These are phyloP conservation scores for Moricandia moricandioides DNA, from an alignment of 345 rosid genomes.

Conservation along the genomic window DNA sequence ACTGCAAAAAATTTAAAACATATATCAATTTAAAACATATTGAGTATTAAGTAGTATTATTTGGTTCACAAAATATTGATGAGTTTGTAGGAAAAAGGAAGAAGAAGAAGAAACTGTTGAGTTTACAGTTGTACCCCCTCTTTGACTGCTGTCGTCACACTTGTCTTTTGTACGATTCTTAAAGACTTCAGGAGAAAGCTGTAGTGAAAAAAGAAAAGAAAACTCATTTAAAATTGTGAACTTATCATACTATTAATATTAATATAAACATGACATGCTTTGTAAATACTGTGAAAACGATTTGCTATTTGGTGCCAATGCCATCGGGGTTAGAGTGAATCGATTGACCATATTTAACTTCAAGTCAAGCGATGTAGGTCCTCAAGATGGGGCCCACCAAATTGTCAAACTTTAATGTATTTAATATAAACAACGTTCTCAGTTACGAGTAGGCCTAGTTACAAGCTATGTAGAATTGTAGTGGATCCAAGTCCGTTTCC, in stretches of 20 bases:
- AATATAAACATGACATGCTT: background rate
- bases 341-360: background rate
- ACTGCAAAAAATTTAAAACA: too few relatives aligned
- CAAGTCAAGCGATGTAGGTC: background rate
- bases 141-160: constrained; percentile 27
- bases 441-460: too few relatives aligned
- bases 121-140: constrained; percentile 18
- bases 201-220: background rate
- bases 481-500: too few relatives aligned
- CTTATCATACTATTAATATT: too few relatives aligned
- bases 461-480: too few relatives aligned
- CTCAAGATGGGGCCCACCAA: background rate
- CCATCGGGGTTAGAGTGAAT: background rate
- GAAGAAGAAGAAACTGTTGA: background rate
- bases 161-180: constrained; percentile 10
- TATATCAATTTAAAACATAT: too few relatives aligned
- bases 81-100: background rate
- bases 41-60: too few relatives aligned
- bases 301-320: background rate
- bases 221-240: too few relatives aligned
- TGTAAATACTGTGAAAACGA: background rate
- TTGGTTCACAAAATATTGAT: background rate
- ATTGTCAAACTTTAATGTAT: background rate
- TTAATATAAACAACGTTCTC: too few relatives aligned
- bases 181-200: constrained; percentile 24